Evolutionary conservation across 345 rosid species (phyloP).

Genomic region (Populus nigra): DNA sequence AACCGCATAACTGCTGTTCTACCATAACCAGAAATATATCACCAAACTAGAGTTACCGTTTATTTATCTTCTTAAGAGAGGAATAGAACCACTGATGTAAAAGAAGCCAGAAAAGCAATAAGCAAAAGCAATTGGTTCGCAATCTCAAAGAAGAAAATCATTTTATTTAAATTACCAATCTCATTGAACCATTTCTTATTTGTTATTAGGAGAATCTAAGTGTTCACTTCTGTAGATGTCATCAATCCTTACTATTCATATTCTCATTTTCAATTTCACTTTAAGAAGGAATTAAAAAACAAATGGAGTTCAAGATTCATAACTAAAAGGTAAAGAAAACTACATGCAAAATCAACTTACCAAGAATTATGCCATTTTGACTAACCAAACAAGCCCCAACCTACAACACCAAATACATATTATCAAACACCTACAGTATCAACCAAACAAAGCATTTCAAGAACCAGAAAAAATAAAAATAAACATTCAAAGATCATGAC

Average conservation of each 20-base stretch:
- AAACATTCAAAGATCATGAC: constrained; percentile 30
- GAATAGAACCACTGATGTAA: background rate
- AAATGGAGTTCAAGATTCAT: background rate
- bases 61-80: background rate
- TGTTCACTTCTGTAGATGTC: background rate
- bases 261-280: background rate
- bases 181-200: background rate
- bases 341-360: constrained; percentile 40
- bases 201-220: background rate
- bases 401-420: constrained; percentile 28
- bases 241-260: background rate
- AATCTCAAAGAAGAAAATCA: background rate
- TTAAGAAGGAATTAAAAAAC: background rate
- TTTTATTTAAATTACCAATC: background rate
- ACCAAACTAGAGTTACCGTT: background rate
- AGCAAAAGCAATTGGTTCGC: background rate
- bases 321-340: background rate
- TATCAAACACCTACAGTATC: background rate
- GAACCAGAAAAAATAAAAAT: background rate
- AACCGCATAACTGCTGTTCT: background rate
- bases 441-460: background rate
- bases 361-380: constrained; percentile 81
- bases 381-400: constrained; percentile 97
- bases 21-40: too few species aligned
- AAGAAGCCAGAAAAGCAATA: background rate